Evolutionary conservation across 1,139 yeast genomes (phyloP), one percentile per base, ranked within the genome.

Genomic region (Pichia sp.): DNA sequence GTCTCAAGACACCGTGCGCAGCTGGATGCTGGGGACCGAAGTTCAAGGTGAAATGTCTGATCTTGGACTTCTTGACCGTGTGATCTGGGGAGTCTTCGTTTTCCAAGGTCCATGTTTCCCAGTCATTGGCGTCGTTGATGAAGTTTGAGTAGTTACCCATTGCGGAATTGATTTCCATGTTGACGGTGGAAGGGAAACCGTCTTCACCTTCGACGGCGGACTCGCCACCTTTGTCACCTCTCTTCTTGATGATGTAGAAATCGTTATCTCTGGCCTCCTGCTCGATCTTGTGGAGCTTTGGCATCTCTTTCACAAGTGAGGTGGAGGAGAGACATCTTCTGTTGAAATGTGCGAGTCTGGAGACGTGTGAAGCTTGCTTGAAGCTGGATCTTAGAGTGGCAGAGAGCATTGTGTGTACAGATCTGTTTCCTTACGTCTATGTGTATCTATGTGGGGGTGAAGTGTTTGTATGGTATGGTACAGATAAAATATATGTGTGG

Each of bases 21-120:
- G 96, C 96, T 36, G 96, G 96, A 76, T 88, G 96, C 74, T 88
- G 96, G 47, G 96, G 96, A 44, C 96, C 96, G 68, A 89, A 89
- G 74, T 88, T 89, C 70, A 89, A 84, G 52, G 96, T 88, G 75
- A 88, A 88, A 71, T 88, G 95, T 72, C 95, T 83, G 67, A 88
- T 84, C 69, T 87, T 85, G 58, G 75, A 68, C 58, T 70, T 71
- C 52, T 70, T 63, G 20, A 66, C 63, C 6, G 66, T 65, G 52
- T 58, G 68, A 46, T 69, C 71, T 12, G 73, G 71, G 14, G 71
- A 64, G 60, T 70, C 72, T 55, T 63, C 69, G 52, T 67, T 67
- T 49, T 55, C 54, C 46, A 69, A 57, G 46, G 66, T 61, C 72
- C 72, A 70, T 8, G 69, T 64, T 54, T 69, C 72, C 66, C 65